A percentile compares a stretch with the other conserved stretches of the same genome.
These are phyloP conservation scores for Boletellus sp. DNA, from an alignment of 768 basidiomycete genomes.

Conservation along the genomic window DNA sequence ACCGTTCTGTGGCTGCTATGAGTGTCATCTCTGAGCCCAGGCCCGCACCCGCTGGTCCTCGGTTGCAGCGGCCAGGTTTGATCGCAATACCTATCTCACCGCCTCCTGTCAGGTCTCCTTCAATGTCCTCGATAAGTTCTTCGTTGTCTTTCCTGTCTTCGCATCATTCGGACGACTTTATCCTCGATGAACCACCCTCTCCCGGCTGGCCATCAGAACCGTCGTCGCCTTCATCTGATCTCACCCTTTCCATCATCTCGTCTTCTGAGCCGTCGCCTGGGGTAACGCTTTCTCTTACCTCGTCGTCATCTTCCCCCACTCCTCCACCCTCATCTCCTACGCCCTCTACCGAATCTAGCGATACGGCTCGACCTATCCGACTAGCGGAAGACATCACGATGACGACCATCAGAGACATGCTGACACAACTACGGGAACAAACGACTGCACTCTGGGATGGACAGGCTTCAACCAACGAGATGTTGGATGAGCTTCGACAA, in stretches of 20 bases:
- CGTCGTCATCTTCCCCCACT: slow-evolving; percentile 32
- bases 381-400: slow-evolving; percentile 32
- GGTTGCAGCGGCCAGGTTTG: slow-evolving; percentile 17
- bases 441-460: slow-evolving; percentile 57
- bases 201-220: slow-evolving; percentile 36
- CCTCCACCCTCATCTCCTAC: slow-evolving; percentile 37
- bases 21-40: slow-evolving; percentile 36
- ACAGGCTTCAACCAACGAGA: slow-evolving; percentile 56
- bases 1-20: slow-evolving; percentile 46
- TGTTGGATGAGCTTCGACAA: slow-evolving; percentile 60
- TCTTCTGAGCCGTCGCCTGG: slow-evolving; percentile 34
- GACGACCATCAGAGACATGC: slow-evolving; percentile 47
- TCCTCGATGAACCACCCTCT: slow-evolving; percentile 32
- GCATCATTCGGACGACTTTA: slow-evolving; percentile 72
- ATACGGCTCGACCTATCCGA: slow-evolving; percentile 32
- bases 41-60: slow-evolving; percentile 24
- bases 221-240: slow-evolving; percentile 26
- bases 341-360: slow-evolving; percentile 29
- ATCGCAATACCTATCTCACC: slow-evolving; percentile 40
- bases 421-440: slow-evolving; percentile 58
- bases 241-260: slow-evolving; percentile 33
- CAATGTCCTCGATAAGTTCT: slow-evolving; percentile 37
- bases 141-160: slow-evolving; percentile 47
- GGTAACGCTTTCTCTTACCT: slow-evolving; percentile 39
- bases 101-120: slow-evolving; percentile 39